Conservation (phyloP, 2,329 filamentous ascomycete genomes). For the Domatiomyces globalis region DNA sequence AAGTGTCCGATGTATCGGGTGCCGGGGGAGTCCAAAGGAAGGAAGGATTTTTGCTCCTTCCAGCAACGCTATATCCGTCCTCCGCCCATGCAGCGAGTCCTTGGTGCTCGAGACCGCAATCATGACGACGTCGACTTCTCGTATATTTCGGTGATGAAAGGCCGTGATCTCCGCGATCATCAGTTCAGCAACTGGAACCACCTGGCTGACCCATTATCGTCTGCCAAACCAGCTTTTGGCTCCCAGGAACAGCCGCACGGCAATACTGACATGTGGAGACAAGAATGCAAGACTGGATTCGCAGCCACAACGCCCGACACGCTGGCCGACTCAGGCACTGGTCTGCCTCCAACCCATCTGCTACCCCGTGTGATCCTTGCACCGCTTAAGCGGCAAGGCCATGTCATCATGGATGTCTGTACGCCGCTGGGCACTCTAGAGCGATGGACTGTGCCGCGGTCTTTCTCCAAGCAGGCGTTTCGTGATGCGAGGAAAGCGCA, state of each 20-base stretch:
- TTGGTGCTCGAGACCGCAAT: conserved; percentile 54
- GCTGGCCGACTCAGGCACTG: conserved; percentile 28
- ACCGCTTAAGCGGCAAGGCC: conserved; percentile 74
- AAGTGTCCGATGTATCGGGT: conserved; percentile 77
- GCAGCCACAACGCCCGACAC: conserved; percentile 12
- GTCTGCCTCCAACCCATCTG: conserved; percentile 11
- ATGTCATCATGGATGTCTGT: conserved; percentile 82
- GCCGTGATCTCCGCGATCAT: conserved; percentile 42
- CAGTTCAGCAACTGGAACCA: conserved; percentile 11
- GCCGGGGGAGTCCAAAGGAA: conserved; percentile 54
- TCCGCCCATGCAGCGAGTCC: conserved; percentile 61
- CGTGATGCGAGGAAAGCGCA: conserved; percentile 77
- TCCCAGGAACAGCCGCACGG: neutral
- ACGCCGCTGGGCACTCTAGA: conserved; percentile 74
- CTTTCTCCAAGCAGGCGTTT: conserved; percentile 67
- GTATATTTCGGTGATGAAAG: conserved; percentile 74
- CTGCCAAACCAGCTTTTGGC: conserved; percentile 2
- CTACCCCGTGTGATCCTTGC: conserved; percentile 67
- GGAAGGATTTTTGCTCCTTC: conserved; percentile 87
- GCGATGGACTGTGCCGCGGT: conserved; percentile 82
- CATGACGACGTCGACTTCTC: conserved; percentile 86
- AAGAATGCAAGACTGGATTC: neutral
- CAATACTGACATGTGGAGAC: conserved; percentile 6
- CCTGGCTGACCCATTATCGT: conserved; percentile 6
- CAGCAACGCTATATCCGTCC: conserved; percentile 78